Base-by-base conservation (phyloP, 1,284 basidiomycete genomes). In the Meripilus lineatus region DNA sequence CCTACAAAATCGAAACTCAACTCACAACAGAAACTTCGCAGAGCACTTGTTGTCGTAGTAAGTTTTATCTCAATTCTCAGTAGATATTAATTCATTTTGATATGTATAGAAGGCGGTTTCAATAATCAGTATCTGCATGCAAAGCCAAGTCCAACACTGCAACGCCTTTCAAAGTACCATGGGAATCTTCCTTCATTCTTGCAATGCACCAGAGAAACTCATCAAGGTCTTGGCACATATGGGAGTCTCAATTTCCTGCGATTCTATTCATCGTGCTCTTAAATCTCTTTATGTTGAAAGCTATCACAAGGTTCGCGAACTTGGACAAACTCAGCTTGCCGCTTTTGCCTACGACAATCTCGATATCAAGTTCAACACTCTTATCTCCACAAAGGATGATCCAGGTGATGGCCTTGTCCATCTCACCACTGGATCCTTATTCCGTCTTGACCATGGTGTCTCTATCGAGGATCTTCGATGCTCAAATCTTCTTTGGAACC, bases 301-400 rank as follows among this genome's bases (percentile, higher is more conserved):
- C 2, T 10, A 10, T 3, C n/a, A 30, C 2, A 40, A 33, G 0
- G 35, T 64, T 2, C 26, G 40, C 2, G 32, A 45, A 13, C 50
- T 64, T 10, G 58, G 54, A 2, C 47, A 51, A 35, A 56, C 55
- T 2, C 46, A 57, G 2, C 37, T 52, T 3, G 48, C 50, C 2
- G 39, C 47, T 3, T 54, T 53, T 37, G 59, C 54, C 4, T 67
- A 63, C 32, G 58, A 67, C 46, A 67, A 66, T 38, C 54, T 65
- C 37, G 63, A 66, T 25, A 36, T 61, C 3, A 47, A 57, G 13
- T 33, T 64, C 7, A 53, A 60, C 14, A 25, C 22, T 1, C 34
- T 42, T 0, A 39, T 56, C 13, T 56, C 58, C 2, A 63, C 59
- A 0, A 38, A 58, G 2, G 57, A 63, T 17, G 52, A 54, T 26